Base-by-base conservation (phyloP, 202 grass and related monocot genomes). In the Panicum hallii region DNA sequence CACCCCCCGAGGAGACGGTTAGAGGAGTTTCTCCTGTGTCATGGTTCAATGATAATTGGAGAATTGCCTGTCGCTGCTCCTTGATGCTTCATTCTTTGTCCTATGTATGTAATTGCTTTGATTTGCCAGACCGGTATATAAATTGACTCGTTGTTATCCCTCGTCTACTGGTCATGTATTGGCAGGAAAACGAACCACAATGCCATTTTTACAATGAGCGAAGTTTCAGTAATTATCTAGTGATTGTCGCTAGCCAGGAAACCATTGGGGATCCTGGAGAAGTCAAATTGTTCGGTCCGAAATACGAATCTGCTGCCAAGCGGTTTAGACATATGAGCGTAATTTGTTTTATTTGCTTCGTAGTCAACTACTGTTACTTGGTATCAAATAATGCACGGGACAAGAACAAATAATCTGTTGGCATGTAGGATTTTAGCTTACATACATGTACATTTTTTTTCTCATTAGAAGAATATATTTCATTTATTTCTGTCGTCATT, bases 261-360 rank as follows among this genome's bases (percentile, higher is more conserved):
- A 32, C 32, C 32, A 32, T 32, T 3, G 32, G 32, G 32, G 32
- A 32, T 32, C 32, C 32, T 32, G 32, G 32, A 32, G 2, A 32
- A 32, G 32, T 32, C 32, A 32, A 32, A 32, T 32, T 1, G 32
- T 32, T 32, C 32, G 32, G 32, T 32, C 32, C 32, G 11, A 75
- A 52, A 5, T 66, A 13, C 2, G 16, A 53, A 66, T 67, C 54
- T 77, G 22, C 44, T 67, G 52, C 47, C 74, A 16, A 79, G 22
- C 7, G 32, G 32, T 32, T 32, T 32, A 32, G 2, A 32, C 32
- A 32, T 32, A 32, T 32, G 32, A 14, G 61, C 60, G 47, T 17
- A 75, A 7, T 53, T 81, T 89, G 44, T 14, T 63, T 74, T 67
- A 75, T 11, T 83, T 70, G 34, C 57, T 63, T 75, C 12, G 36